phyloP scores from a whole-genome alignment of 164 flowering plant genomes.

The Houttuynia cordata region DNA sequence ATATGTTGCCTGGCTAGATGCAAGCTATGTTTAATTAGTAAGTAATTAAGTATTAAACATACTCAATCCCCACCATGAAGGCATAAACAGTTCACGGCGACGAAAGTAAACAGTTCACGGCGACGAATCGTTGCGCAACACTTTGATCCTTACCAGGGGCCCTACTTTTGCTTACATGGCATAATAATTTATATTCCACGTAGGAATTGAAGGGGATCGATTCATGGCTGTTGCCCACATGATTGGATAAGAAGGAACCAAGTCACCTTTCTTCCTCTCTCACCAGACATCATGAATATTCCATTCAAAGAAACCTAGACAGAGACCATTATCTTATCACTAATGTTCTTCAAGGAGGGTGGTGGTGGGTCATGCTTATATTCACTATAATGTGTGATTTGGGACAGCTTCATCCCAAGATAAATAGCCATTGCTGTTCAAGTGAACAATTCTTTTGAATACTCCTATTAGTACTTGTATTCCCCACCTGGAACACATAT shows the following conservation, averaged over 20 bases:
- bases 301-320: conserved; percentile 19
- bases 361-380: conserved; percentile 2
- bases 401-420: neutral
- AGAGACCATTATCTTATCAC: conserved; percentile 8
- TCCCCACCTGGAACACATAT: conserved; percentile 3
- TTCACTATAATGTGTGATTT: neutral
- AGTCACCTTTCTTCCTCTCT: conserved; percentile 11
- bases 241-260: conserved; percentile 40
- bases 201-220: conserved; percentile 3
- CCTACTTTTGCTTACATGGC: too few species aligned
- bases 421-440: conserved; percentile 29
- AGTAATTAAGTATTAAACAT: too few species aligned
- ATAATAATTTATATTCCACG: too few species aligned
- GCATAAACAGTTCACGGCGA: too few species aligned
- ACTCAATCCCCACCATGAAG: too few species aligned
- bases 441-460: conserved; percentile 25
- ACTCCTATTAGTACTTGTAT: conserved; percentile 32
- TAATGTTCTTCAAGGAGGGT: conserved; percentile 10
- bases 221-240: conserved; percentile 13
- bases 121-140: too few species aligned
- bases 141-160: too few species aligned
- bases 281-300: conserved; percentile 51
- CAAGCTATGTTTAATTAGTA: too few species aligned
- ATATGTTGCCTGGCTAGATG: too few species aligned
- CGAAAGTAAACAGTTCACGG: too few species aligned